Conservation (phyloP, 768 basidiomycete genomes). For the Cyclocybe aegerita region DNA sequence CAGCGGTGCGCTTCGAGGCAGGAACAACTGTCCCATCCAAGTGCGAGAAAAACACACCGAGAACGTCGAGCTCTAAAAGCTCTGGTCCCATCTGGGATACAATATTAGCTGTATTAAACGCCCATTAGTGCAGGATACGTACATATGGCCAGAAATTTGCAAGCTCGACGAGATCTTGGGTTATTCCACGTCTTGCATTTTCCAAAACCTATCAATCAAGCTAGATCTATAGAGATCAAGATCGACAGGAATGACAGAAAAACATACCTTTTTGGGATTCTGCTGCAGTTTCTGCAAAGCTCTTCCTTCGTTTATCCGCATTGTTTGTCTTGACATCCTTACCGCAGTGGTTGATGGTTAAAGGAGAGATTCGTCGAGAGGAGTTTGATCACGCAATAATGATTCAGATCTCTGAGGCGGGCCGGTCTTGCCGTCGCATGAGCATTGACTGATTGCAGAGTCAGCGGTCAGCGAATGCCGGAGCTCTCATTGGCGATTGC, state of each 20-base stretch:
- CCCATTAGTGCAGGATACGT: not conserved
- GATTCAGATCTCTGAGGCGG: no score
- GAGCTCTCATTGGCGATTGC: no score
- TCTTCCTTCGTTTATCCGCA: not conserved
- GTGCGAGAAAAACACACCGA: constrained; percentile 29
- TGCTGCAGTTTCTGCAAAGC: constrained; percentile 1
- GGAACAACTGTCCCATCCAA: constrained; percentile 21
- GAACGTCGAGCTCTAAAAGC: constrained; percentile 19
- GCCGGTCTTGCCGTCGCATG: no score
- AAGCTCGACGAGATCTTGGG: constrained; percentile 17
- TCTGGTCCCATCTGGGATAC: constrained; percentile 7
- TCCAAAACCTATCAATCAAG: constrained; percentile 6
- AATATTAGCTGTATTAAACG: not conserved
- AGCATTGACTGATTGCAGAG: no score
- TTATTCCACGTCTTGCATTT: constrained; percentile 8
- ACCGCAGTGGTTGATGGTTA: no score
- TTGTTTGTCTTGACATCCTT: not conserved
- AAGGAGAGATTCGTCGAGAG: no score
- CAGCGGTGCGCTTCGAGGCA: constrained; percentile 3
- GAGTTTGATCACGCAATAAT: no score
- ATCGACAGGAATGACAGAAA: not conserved
- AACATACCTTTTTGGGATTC: constrained; percentile 1
- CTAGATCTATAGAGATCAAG: not conserved
- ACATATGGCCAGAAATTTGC: constrained; percentile 27
- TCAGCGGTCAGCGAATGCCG: no score